Conservation (phyloP, 257 asterid genomes). For the Ligustrum vulgare region DNA sequence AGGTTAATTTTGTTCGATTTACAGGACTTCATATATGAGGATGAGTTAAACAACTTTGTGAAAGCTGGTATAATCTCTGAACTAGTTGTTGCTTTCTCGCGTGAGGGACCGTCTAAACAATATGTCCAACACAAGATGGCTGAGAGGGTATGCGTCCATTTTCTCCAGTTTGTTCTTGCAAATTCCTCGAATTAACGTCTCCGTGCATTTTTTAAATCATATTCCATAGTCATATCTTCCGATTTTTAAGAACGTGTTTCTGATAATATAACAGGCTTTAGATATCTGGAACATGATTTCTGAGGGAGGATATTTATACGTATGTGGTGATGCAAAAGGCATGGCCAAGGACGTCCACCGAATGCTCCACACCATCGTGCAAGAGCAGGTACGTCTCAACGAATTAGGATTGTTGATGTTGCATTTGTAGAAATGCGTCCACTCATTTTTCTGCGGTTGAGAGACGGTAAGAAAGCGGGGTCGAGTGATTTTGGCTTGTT, state of each 20-base stretch:
- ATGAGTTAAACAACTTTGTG: conserved; percentile 66
- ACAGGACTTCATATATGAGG: conserved; percentile 88
- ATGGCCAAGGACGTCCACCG: conserved; percentile 99
- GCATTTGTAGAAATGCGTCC: conserved; percentile 17
- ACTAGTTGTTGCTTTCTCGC: conserved; percentile 82
- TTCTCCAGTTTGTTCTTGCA: background rate
- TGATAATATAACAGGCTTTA: conserved; percentile 50
- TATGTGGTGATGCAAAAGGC: conserved; percentile 98
- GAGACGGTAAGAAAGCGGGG: background rate
- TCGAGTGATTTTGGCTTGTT: conserved; percentile 2
- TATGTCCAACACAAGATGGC: conserved; percentile 95
- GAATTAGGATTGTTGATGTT: background rate
- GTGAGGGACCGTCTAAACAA: conserved; percentile 83
- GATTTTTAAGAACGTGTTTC: background rate
- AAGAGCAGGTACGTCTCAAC: conserved; percentile 66
- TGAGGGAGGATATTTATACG: conserved; percentile 74
- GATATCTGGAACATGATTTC: conserved; percentile 81
- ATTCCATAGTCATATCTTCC: background rate
- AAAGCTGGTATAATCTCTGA: conserved; percentile 74
- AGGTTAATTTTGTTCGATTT: conserved; percentile 13
- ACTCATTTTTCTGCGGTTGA: conserved; percentile 15
- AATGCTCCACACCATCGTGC: conserved; percentile 84
- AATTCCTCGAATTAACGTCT: background rate
- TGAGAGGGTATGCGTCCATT: conserved; percentile 50
- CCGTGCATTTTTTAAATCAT: conserved; percentile 7